Evolutionary conservation across 192 early-diverging fungal species (phyloP).

Genomic region (Coemansia sp.): DNA sequence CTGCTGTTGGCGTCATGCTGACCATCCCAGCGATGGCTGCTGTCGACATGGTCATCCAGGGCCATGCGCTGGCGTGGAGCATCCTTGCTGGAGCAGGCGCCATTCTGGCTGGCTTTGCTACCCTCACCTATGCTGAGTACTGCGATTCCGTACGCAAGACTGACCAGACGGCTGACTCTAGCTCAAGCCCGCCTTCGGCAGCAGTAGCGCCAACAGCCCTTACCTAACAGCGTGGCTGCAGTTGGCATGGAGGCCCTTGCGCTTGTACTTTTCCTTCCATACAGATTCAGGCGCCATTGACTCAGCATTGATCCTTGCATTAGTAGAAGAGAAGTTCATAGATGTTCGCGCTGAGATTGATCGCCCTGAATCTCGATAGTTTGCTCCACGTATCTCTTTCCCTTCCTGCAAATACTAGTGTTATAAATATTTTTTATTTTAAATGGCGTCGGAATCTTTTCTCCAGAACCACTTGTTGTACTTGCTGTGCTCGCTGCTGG

Average conservation of each 20-base stretch:
- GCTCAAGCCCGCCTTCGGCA: background rate
- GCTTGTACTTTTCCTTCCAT: background rate
- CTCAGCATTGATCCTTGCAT: too few species aligned
- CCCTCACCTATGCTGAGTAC: slow-evolving; percentile 55
- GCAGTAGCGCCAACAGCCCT: background rate
- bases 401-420: background rate
- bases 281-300: too few species aligned
- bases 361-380: background rate
- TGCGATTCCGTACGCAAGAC: slow-evolving; percentile 40
- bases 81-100: slow-evolving; percentile 58
- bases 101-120: slow-evolving; percentile 60
- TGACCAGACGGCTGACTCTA: background rate
- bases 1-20: slow-evolving; percentile 78
- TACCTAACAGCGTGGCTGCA: background rate
- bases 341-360: background rate
- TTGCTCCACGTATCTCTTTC: background rate
- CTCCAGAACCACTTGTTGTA: slow-evolving; percentile 54
- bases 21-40: slow-evolving; percentile 74
- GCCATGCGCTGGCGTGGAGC: slow-evolving; percentile 56
- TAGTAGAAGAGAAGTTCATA: too few species aligned
- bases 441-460: slow-evolving; percentile 34
- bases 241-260: background rate
- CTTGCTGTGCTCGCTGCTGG: slow-evolving; percentile 43
- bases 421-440: background rate
- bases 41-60: slow-evolving; percentile 58